phyloP scores from a whole-genome alignment of 495 filamentous ascomycete species.

The Trichoderma erinaceum region DNA sequence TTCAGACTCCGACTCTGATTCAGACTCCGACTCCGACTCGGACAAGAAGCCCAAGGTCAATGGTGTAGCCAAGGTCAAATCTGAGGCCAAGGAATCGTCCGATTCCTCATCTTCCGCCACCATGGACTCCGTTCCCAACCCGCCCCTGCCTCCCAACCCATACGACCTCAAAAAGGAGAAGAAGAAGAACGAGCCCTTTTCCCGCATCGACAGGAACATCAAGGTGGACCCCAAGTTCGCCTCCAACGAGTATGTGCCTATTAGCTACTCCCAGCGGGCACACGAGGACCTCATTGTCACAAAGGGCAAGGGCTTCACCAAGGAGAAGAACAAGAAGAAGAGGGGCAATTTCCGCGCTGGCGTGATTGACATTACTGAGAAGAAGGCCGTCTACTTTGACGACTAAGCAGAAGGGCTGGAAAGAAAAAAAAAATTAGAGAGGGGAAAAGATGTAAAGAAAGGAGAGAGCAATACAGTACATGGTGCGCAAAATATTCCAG shows the following conservation, averaged over 20 bases:
- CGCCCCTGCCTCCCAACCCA: slow-evolving; percentile 48
- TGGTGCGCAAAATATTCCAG: not conserved
- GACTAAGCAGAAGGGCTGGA: slow-evolving; percentile 44
- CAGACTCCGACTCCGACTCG: slow-evolving; percentile 33
- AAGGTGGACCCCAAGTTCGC: slow-evolving; percentile 53
- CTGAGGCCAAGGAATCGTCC: slow-evolving; percentile 20
- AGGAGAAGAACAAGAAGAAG: slow-evolving; percentile 99
- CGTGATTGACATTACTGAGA: slow-evolving; percentile 64
- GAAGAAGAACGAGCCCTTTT: slow-evolving; percentile 57
- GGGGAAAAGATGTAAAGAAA: not conserved
- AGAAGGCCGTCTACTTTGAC: slow-evolving; percentile 81
- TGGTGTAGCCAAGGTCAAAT: slow-evolving; percentile 17
- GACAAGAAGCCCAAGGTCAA: slow-evolving; percentile 25
- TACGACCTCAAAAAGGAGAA: slow-evolving; percentile 31
- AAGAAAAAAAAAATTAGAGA: not conserved
- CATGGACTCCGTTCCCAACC: slow-evolving; percentile 29
- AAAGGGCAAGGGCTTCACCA: slow-evolving; percentile 95
- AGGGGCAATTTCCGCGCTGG: slow-evolving; percentile 83
- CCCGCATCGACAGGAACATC: slow-evolving; percentile 53
- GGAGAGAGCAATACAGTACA: not conserved
- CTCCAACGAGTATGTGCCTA: slow-evolving; percentile 70
- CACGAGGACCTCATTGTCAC: slow-evolving; percentile 82
- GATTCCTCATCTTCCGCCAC: slow-evolving; percentile 38
- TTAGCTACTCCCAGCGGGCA: slow-evolving; percentile 85
- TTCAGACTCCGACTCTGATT: slow-evolving; percentile 29